Evolutionary conservation across 257 asterid species (phyloP), one percentile per base, ranked within the genome.

Genomic region (Solanum virginianum): DNA sequence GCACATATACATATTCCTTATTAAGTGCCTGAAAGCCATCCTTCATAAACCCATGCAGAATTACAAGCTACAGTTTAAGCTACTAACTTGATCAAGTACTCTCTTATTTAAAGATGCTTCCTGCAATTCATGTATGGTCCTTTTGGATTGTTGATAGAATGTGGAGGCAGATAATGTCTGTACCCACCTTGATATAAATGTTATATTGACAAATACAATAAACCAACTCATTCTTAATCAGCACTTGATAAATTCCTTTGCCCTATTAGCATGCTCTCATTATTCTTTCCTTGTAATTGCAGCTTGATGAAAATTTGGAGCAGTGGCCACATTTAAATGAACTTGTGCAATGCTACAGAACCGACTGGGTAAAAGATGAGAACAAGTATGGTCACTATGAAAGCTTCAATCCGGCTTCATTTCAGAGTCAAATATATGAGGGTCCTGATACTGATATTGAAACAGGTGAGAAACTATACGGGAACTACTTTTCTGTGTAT

Each of bases 311-410:
- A 65, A 92, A 92, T 91, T 89, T 95, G 94, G 98, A 97, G 90
- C 99, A 93, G 91, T 95, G 98, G 98, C 99, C 99, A 72, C 99
- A 97, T 92, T 87, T 97, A 85, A 97, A 92, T 80, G 99, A 97
- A 91, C 98, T 97, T 66, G 92, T 97, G 83, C 99, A 97, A 87
- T 91, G 98, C 90, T 95, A 95, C 85, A 92, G 92, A 84, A 92
- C 98, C 85, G 98, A 97, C 87, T 95, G 97, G 98, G 94, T 97
- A 65, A 97, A 92, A 87, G 98, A 97, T 77, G 98, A 94, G 80
- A 62, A 80, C 90, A 97, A 97, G 92, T 97, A 97, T 84, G 99
- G 99, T 68, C 98, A 92, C 88, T 97, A 97, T 85, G 98, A 97
- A 62, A 95, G 94, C 84, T 41, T 89, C 81, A 97, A 94, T 72